Evolutionary conservation across 495 filamentous ascomycete species (phyloP), one percentile per base, ranked within the genome.

Genomic region (Parathielavia appendiculata): DNA sequence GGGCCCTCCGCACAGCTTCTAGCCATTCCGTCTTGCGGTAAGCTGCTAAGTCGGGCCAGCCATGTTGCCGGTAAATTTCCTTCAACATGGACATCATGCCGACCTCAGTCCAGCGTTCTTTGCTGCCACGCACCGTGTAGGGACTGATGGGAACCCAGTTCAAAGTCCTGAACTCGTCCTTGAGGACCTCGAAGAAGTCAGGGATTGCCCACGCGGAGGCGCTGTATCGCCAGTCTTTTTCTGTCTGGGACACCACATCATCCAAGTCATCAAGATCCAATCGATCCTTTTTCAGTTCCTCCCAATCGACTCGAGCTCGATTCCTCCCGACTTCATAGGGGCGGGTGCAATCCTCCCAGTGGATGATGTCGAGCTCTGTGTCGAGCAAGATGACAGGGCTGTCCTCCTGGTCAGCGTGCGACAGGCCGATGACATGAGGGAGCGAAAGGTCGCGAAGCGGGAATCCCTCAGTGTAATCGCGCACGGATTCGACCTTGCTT

Each of bases 41-140:
- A 16, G 32, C 36, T 19, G 38, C 36, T 38, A 53, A 40, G 36
- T 58, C 48, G n/a, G 56, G 65, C 65, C 63, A 65, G 30, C 63
- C 62, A 41, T 68, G 55, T 44, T 60, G 39, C 11, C 46, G 56
- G 30, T 65, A 65, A 22, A 66, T 68, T 1, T 51, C 51, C 49
- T 47, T 45, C n/a, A 68, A 13, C 57, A 64, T 66, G 38, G 60
- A 12, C 16, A 63, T 51, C 59, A 64, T 62, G 44, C 62, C 56
- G n/a, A n/a, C n/a, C n/a, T n/a, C n/a, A n/a, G n/a, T n/a, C n/a
- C n/a, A n/a, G n/a, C n/a, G n/a, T 14, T 61, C 43, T 49, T 46
- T 12, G 19, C 47, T 16, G 11, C 44, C 54, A n/a, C 40, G 26
- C 7, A 48, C 16, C 6, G 57, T 54, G 2, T 1, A 32, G 5